A percentile compares a stretch with the other conserved stretches of the same genome.
Evolutionary conservation across 768 basidiomycete genomes (phyloP).

Genomic region (Rhizopogon vesiculosus): DNA sequence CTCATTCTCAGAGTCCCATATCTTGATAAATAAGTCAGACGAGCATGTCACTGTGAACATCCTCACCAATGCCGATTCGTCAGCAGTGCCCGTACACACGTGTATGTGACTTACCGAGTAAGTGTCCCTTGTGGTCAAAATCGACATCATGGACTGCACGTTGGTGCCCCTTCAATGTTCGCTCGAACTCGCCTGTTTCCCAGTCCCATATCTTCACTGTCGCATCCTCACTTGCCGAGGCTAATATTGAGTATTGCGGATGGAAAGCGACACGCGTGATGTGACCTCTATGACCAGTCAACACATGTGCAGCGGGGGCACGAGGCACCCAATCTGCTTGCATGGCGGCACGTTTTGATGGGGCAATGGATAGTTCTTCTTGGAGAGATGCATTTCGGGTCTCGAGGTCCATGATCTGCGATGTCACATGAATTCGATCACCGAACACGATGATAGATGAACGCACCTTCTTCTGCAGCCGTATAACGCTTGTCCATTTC

Average conservation of each 20-base stretch:
- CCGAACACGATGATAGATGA: constrained; percentile 5
- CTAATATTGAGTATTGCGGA: constrained; percentile 77
- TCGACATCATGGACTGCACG: constrained; percentile 84
- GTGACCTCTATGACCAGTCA: constrained; percentile 70
- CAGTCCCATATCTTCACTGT: constrained; percentile 95
- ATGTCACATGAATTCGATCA: constrained; percentile 7
- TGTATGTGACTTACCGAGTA: constrained; percentile 53
- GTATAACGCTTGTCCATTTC: constrained; percentile 97
- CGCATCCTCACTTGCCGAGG: constrained; percentile 84
- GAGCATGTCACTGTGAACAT: constrained; percentile 50
- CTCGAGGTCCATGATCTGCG: constrained; percentile 93
- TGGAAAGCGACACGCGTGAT: constrained; percentile 83
- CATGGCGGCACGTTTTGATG: constrained; percentile 48
- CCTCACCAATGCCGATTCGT: background rate
- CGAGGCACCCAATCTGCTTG: constrained; percentile 88
- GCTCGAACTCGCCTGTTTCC: constrained; percentile 92
- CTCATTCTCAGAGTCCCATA: constrained; percentile 88
- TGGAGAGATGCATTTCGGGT: constrained; percentile 74
- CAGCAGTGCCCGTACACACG: background rate
- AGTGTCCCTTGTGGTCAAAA: constrained; percentile 81
- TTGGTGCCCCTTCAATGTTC: constrained; percentile 90
- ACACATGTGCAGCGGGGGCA: constrained; percentile 75
- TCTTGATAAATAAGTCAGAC: constrained; percentile 85
- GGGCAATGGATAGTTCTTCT: constrained; percentile 57
- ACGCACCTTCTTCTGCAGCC: constrained; percentile 88